Evolutionary conservation across 139 green algal species (phyloP).

Genomic region (Coelastrella sp.): DNA sequence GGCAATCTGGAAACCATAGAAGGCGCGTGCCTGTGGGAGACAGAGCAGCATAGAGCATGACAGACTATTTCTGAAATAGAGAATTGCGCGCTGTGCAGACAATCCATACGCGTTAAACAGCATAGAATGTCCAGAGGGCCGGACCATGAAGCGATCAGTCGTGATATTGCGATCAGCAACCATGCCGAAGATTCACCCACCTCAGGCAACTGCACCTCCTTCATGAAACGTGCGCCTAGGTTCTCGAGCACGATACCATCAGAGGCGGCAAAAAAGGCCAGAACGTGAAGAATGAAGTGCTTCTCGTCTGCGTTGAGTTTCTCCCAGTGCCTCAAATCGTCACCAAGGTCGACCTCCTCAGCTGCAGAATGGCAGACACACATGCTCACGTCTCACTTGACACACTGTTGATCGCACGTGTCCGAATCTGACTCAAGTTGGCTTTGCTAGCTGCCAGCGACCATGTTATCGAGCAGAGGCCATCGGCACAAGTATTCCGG

Average conservation of each 20-base stretch:
- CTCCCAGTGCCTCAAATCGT: slow-evolving; percentile 95
- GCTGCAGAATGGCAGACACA: slow-evolving; percentile 59
- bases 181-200: slow-evolving; percentile 48
- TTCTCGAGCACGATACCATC: slow-evolving; percentile 99
- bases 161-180: background rate
- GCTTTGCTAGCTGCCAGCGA: background rate
- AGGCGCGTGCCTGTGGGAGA: slow-evolving; percentile 87
- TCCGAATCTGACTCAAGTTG: background rate
- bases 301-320: slow-evolving; percentile 88
- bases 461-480: background rate
- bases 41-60: background rate
- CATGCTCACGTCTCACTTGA: no score
- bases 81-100: background rate
- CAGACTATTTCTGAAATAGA: background rate
- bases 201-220: slow-evolving; percentile 95
- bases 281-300: slow-evolving; percentile 97
- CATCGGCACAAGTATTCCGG: background rate
- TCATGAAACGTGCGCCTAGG: slow-evolving; percentile 94
- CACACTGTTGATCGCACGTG: no score
- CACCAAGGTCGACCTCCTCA: slow-evolving; percentile 96
- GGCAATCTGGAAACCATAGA: slow-evolving; percentile 99
- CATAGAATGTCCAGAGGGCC: background rate
- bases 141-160: no score
- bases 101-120: background rate
- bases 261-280: slow-evolving; percentile 98